Percentiles rank a stretch among this genome's conserved stretches.
Evolutionary conservation across 2,329 filamentous ascomycete genomes (phyloP).

Genomic region (Penicillium aurantiogriseum): DNA sequence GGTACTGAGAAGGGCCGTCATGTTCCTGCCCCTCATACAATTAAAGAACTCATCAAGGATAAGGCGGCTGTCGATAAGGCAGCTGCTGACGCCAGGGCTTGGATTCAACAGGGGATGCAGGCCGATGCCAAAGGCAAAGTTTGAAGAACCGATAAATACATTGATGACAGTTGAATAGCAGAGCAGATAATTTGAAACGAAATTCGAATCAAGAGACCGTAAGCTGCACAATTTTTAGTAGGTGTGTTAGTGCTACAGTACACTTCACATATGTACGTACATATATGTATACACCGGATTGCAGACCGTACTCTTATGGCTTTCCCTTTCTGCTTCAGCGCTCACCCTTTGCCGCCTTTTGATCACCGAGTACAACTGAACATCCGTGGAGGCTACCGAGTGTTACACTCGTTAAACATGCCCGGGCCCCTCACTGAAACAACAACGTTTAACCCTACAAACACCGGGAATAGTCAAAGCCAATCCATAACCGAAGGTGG

Average conservation of each 20-base stretch:
- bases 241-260: no score
- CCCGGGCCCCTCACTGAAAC: no score
- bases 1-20: constrained; percentile 73
- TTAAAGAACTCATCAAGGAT: constrained; percentile 59
- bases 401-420: neutral
- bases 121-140: constrained; percentile 56
- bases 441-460: neutral
- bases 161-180: neutral
- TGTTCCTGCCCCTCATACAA: constrained; percentile 63
- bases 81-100: constrained; percentile 55
- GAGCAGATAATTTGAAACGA: neutral
- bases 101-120: constrained; percentile 71
- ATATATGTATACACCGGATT: neutral
- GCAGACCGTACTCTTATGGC: neutral
- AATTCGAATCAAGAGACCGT: neutral
- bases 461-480: neutral
- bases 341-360: neutral
- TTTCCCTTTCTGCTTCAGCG: neutral
- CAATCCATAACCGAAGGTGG: neutral
- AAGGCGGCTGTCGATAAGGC: constrained; percentile 58
- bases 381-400: no score
- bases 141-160: neutral
- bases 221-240: neutral
- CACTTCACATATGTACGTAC: no score
- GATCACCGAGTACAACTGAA: neutral